Conservation (phyloP, 2,329 filamentous ascomycete genomes). For the Coleophoma eucalyptorum region DNA sequence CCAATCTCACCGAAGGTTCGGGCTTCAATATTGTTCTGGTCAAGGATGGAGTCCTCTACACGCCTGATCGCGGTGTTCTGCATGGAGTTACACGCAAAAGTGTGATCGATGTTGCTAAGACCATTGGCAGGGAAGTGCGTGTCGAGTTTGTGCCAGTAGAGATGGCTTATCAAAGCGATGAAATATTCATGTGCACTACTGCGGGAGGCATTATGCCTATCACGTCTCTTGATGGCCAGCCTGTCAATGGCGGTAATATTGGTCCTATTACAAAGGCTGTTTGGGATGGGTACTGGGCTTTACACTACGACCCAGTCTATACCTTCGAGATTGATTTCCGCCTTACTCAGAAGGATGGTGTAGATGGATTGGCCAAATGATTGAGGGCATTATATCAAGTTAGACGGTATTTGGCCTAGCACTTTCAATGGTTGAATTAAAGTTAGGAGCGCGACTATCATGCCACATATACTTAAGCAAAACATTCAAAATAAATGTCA, state of each 20-base stretch:
- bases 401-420: too few species aligned
- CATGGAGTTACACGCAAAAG: slow-evolving; percentile 45
- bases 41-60: slow-evolving; percentile 40
- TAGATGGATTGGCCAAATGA: neutral
- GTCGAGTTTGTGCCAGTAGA: slow-evolving; percentile 38
- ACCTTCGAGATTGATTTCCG: slow-evolving; percentile 31
- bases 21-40: slow-evolving; percentile 45
- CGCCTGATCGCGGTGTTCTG: slow-evolving; percentile 42
- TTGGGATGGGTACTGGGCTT: slow-evolving; percentile 47
- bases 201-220: slow-evolving; percentile 51
- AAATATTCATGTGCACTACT: slow-evolving; percentile 50
- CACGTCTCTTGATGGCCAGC: slow-evolving; percentile 38
- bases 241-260: slow-evolving; percentile 36
- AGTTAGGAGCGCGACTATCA: too few species aligned
- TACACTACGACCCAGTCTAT: slow-evolving; percentile 37
- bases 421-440: too few species aligned
- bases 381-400: too few species aligned
- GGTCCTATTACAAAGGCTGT: slow-evolving; percentile 42
- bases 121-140: slow-evolving; percentile 29
- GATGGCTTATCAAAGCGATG: slow-evolving; percentile 37
- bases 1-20: slow-evolving; percentile 44
- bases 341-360: too few species aligned
- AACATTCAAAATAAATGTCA: too few species aligned
- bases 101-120: slow-evolving; percentile 38
- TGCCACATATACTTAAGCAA: too few species aligned